Evolutionary conservation across 805 yeast genomes (phyloP).

Genomic region (Ogataea populi-albae): DNA sequence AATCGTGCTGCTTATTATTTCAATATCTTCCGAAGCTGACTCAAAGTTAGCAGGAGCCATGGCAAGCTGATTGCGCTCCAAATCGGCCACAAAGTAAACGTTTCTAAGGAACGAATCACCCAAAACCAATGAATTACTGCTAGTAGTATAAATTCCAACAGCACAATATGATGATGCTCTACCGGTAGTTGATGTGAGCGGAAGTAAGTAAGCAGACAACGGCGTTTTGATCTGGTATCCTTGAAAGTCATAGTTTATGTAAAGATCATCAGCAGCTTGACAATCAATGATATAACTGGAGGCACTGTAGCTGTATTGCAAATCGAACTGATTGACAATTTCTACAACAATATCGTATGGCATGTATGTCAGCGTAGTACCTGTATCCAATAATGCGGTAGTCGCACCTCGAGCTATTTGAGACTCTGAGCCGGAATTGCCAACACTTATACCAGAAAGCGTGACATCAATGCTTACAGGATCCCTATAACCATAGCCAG

Average conservation of each 20-base stretch:
- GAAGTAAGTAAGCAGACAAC: slow-evolving; percentile 27
- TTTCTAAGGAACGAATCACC: slow-evolving; percentile 55
- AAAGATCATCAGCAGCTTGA: slow-evolving; percentile 22
- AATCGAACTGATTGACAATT: slow-evolving; percentile 34
- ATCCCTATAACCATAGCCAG: slow-evolving; percentile 28
- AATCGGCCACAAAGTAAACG: slow-evolving; percentile 54
- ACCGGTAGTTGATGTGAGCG: slow-evolving; percentile 16
- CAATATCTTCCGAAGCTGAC: slow-evolving; percentile 39
- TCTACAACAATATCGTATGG: slow-evolving; percentile 35
- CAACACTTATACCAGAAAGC: slow-evolving; percentile 37
- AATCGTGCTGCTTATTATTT: slow-evolving; percentile 41
- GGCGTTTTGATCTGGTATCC: slow-evolving; percentile 57
- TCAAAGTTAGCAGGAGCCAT: slow-evolving; percentile 44
- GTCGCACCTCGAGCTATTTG: slow-evolving; percentile 27
- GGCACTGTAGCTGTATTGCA: slow-evolving; percentile 37
- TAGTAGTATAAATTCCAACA: slow-evolving; percentile 38
- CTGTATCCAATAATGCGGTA: slow-evolving; percentile 54
- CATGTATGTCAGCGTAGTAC: slow-evolving; percentile 49
- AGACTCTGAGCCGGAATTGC: slow-evolving; percentile 17
- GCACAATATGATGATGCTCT: slow-evolving; percentile 38
- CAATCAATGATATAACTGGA: slow-evolving; percentile 52
- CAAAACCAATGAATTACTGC: slow-evolving; percentile 37
- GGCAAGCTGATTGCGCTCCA: slow-evolving; percentile 42
- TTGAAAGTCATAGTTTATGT: slow-evolving; percentile 50
- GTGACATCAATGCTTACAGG: slow-evolving; percentile 51